These are phyloP conservation scores for Parietichytrium sp. DNA, from an alignment of 108 stramenopile genomes.

Conservation along the genomic window DNA sequence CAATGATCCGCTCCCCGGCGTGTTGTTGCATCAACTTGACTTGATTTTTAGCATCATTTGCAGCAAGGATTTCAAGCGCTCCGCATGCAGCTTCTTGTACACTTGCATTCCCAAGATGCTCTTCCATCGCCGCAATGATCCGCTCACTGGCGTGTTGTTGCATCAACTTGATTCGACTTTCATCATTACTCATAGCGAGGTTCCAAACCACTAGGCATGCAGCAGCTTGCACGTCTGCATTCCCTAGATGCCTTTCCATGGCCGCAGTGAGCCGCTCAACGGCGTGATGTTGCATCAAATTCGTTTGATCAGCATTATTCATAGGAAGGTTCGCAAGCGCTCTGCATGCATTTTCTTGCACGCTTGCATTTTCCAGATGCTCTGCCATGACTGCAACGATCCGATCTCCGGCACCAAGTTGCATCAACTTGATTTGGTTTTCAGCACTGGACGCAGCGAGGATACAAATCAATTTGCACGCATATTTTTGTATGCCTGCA, in stretches of 20 bases:
- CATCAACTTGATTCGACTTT: too few species aligned
- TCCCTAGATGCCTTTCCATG: too few species aligned
- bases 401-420: not conserved
- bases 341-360: not conserved
- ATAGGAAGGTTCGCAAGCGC: not conserved
- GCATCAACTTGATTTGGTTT: not conserved
- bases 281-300: too few species aligned
- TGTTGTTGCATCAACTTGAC: not conserved
- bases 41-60: not conserved
- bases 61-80: not conserved
- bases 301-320: not conserved
- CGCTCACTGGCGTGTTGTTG: not conserved
- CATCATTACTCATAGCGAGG: too few species aligned
- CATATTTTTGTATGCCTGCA: not conserved
- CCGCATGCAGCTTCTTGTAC: not conserved
- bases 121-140: not conserved
- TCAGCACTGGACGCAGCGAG: not conserved
- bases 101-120: not conserved
- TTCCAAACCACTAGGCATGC: too few species aligned
- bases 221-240: not conserved
- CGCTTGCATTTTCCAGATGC: not conserved
- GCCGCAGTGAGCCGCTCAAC: too few species aligned
- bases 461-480: not conserved
- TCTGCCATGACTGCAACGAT: not conserved
- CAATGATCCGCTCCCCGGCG: not conserved